Evolutionary conservation across 768 basidiomycete genomes (phyloP).

Genomic region (Tylopilus balloui): DNA sequence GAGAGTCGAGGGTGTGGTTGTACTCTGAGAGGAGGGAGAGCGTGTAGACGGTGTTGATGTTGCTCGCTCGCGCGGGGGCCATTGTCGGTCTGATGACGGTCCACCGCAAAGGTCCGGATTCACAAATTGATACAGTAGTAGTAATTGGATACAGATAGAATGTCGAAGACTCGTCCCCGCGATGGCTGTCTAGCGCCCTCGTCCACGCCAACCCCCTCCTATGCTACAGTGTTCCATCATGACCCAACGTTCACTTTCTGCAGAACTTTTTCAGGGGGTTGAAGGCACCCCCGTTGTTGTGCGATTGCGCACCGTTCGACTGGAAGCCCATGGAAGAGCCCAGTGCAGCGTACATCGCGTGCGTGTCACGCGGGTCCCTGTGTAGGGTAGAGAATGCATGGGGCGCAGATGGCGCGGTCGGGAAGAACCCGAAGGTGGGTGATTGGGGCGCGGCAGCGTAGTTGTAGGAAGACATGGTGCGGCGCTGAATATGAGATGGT

Average conservation of each 20-base stretch:
- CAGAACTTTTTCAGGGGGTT: slow-evolving; percentile 36
- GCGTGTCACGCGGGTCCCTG: slow-evolving; percentile 57
- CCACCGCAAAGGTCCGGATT: slow-evolving; percentile 17
- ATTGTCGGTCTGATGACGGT: slow-evolving; percentile 21
- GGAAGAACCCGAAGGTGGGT: slow-evolving; percentile 59
- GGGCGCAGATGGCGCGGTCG: slow-evolving; percentile 47
- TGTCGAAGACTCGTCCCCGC: slow-evolving; percentile 15
- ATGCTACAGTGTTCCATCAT: slow-evolving; percentile 26
- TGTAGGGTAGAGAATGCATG: slow-evolving; percentile 55
- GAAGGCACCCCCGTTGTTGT: slow-evolving; percentile 23
- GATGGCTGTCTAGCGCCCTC: no score
- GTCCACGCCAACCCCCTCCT: slow-evolving; percentile 4
- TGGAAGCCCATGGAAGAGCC: slow-evolving; percentile 27
- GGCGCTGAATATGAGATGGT: not conserved
- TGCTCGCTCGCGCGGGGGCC: slow-evolving; percentile 35
- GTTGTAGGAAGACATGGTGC: slow-evolving; percentile 41
- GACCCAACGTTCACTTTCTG: slow-evolving; percentile 16
- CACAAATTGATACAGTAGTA: slow-evolving; percentile 18
- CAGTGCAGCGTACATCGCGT: slow-evolving; percentile 56
- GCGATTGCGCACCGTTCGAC: slow-evolving; percentile 22
- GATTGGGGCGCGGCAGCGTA: slow-evolving; percentile 45
- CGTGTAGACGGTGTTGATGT: slow-evolving; percentile 50
- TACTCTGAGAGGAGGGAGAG: slow-evolving; percentile 76
- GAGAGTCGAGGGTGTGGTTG: slow-evolving; percentile 87
- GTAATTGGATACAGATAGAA: slow-evolving; percentile 20